A percentile compares a stretch with the other conserved stretches of the same genome.
Evolutionary conservation across 2,329 filamentous ascomycete species (phyloP).

Genomic region (Colletotrichum filicis): DNA sequence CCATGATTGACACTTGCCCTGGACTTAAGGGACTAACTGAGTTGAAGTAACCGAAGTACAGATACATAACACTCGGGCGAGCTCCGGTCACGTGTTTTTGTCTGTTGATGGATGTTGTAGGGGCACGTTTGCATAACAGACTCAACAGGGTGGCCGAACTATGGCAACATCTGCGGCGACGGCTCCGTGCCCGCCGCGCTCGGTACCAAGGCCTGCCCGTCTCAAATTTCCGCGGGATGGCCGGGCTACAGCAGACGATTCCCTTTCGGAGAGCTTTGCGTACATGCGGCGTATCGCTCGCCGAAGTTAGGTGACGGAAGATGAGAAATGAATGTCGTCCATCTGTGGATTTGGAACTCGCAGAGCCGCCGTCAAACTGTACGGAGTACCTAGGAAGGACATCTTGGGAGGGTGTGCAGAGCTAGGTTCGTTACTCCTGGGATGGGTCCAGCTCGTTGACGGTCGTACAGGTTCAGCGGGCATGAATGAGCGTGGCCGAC

Average conservation of each 20-base stretch:
- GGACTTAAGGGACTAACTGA: neutral
- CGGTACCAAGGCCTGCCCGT: too few species aligned
- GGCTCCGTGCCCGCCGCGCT: too few species aligned
- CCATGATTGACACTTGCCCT: conserved; percentile 8
- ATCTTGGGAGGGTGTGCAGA: neutral
- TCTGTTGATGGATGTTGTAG: too few species aligned
- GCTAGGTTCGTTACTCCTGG: neutral
- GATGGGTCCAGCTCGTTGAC: neutral
- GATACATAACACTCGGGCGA: neutral
- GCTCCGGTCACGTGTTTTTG: too few species aligned
- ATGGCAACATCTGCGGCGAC: neutral
- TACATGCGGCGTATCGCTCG: neutral
- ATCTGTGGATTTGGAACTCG: neutral
- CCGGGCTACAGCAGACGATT: neutral
- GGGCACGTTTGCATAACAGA: neutral
- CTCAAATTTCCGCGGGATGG: neutral
- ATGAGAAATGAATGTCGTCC: neutral
- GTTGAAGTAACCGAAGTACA: neutral
- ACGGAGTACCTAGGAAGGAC: neutral
- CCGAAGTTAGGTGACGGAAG: too few species aligned
- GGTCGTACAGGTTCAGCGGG: neutral
- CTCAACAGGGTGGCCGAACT: neutral
- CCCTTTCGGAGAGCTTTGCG: neutral
- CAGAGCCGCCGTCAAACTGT: neutral
- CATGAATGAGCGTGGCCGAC: neutral